These are phyloP conservation scores for Abortiporus biennis DNA, from an alignment of 1,284 basidiomycete species.

Conservation along the genomic window DNA sequence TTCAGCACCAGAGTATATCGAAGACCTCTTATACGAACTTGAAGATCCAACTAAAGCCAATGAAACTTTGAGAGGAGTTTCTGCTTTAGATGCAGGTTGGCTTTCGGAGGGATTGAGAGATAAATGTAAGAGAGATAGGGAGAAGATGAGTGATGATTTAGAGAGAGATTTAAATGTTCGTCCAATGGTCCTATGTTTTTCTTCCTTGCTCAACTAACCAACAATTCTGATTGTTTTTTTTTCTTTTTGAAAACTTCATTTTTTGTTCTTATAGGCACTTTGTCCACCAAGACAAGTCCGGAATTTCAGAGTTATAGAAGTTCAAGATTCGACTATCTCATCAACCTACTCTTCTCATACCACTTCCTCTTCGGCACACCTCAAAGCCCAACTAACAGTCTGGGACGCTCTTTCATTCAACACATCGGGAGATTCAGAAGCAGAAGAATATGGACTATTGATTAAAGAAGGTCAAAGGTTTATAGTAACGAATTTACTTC, in stretches of 20 bases:
- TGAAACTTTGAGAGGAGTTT: constrained; percentile 34
- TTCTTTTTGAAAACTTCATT: no score
- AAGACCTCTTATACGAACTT: constrained; percentile 59
- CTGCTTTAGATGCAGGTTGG: constrained; percentile 50
- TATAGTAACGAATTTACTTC: constrained; percentile 41
- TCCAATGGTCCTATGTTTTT: no score
- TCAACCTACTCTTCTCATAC: no score
- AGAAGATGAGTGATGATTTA: constrained; percentile 50
- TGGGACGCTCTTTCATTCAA: constrained; percentile 76
- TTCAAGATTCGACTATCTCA: no score
- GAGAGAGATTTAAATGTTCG: constrained; percentile 66
- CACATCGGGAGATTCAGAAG: no score
- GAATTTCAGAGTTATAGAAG: constrained; percentile 74
- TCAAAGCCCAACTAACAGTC: constrained; percentile 72
- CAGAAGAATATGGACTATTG: constrained; percentile 46
- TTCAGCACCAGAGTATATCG: constrained; percentile 50
- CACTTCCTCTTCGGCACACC: constrained; percentile 32
- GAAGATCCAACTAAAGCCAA: constrained; percentile 40
- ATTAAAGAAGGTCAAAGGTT: constrained; percentile 66
- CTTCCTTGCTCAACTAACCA: no score
- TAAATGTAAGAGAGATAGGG: constrained; percentile 44
- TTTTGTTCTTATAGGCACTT: constrained; percentile 34
- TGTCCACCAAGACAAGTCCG: constrained; percentile 80
- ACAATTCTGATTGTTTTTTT: no score
- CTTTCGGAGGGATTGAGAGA: constrained; percentile 52